Evolutionary conservation across 495 filamentous ascomycete species (phyloP), one percentile per base, ranked within the genome.

Genomic region (Podospora sp.): DNA sequence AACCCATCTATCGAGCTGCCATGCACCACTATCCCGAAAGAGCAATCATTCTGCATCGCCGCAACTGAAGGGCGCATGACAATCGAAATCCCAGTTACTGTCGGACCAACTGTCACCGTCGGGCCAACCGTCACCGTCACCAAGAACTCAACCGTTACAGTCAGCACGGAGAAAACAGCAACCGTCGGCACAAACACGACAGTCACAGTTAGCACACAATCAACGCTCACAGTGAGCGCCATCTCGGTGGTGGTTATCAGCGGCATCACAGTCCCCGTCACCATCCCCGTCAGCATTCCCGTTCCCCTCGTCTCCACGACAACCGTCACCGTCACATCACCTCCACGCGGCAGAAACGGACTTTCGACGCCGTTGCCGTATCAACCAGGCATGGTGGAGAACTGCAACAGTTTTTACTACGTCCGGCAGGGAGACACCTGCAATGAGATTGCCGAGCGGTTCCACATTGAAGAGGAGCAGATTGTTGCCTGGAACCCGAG

Each of bases 321-420:
- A 27, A 64, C 62, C 8, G 16, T 56, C 11, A 65, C 69, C n/a
- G 62, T 67, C 6, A 35, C 12, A 25, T 22, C 18, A 27, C 29
- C 62, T 1, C 8, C 5, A 1, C 16, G 16, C 8, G 56, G 56
- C 11, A 65, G 65, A 50, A 76, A 76, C 56, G 73, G 73, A 22
- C 67, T 76, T 35, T 59, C 68, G 8, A 76, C 73, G 27, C 73
- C 78, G n/a, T 52, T 63, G 49, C 80, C 81, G 27, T 69, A 66
- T 22, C 76, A 79, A 72, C 71, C 77, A 2, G 78, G 77, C n/a
- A 81, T 81, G 68, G 69, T 75, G 49, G 50, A 26, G 40, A 78
- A 77, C 68, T 87, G 84, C 75, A 74, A 79, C 58, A 69, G 71
- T 33, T 86, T 82, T 69, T 75, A 82, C 66, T 71, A 78, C 29